A percentile compares a stretch with the other conserved stretches of the same genome.
Conservation (phyloP, 371 early-diverging fungal species). For the Mortierella sp. region DNA sequence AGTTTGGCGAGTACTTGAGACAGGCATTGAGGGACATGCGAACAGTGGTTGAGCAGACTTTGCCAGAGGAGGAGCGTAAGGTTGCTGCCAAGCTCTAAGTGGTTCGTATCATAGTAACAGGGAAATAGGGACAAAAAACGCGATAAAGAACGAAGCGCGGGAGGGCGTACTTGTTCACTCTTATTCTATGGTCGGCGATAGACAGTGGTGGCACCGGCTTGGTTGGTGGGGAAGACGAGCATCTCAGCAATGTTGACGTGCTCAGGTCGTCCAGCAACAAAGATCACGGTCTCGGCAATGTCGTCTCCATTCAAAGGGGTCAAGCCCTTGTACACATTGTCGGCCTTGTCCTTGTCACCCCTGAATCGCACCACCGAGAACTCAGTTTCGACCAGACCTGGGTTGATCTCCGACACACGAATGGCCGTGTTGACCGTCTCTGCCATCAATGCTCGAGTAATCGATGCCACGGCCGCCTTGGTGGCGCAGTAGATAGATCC, state of each 20-base stretch:
- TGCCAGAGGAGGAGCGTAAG: conserved; percentile 45
- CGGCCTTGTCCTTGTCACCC: conserved; percentile 85
- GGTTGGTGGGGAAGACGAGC: conserved; percentile 79
- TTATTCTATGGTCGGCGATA: conserved; percentile 40
- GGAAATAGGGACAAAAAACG: background rate
- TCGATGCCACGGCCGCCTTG: conserved; percentile 91
- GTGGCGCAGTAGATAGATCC: conserved; percentile 93
- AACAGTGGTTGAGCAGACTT: conserved; percentile 31
- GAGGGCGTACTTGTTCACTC: too few species aligned
- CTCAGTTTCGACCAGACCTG: conserved; percentile 91
- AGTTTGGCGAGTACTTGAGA: conserved; percentile 60
- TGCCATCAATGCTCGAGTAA: conserved; percentile 78
- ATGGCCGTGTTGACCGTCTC: conserved; percentile 86
- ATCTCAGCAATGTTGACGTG: conserved; percentile 90
- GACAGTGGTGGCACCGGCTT: conserved; percentile 70
- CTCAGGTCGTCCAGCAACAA: conserved; percentile 82
- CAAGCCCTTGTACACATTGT: conserved; percentile 82
- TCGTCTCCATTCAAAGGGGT: conserved; percentile 44
- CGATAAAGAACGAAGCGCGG: too few species aligned
- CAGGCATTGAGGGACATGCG: conserved; percentile 67
- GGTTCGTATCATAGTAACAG: background rate
- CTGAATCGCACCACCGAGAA: conserved; percentile 88
- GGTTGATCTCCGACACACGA: conserved; percentile 77
- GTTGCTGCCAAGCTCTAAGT: conserved; percentile 28
- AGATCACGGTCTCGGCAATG: conserved; percentile 82